Conservation (phyloP, 495 filamentous ascomycete species). For the Tuber indicum region DNA sequence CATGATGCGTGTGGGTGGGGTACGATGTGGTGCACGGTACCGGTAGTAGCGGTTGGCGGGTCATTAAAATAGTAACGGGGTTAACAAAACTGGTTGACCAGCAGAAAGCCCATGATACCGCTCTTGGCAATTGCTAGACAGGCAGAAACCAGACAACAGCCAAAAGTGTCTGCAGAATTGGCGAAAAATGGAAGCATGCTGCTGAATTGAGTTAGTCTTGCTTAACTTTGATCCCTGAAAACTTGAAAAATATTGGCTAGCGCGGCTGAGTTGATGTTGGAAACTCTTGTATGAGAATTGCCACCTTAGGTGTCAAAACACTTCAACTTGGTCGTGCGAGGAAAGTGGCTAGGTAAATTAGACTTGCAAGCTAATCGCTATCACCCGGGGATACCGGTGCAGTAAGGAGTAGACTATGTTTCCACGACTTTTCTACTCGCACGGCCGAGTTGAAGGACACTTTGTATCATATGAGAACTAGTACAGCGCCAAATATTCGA, state of each 20-base stretch:
- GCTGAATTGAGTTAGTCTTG: neutral
- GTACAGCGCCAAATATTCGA: neutral
- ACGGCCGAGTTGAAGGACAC: neutral
- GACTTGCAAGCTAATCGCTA: too few relatives aligned
- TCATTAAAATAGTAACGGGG: slow-evolving; percentile 1
- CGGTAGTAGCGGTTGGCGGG: neutral
- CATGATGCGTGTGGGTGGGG: neutral
- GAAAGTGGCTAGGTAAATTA: neutral
- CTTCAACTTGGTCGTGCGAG: neutral
- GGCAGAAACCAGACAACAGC: neutral
- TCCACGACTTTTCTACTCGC: neutral
- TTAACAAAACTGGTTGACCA: neutral
- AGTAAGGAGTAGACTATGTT: neutral
- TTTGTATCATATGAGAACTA: neutral
- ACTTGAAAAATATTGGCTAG: neutral
- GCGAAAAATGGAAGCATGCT: neutral
- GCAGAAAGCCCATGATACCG: neutral
- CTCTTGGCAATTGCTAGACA: neutral
- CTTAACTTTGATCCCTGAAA: neutral
- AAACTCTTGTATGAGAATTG: neutral
- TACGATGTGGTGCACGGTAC: neutral
- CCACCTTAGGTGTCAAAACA: neutral
- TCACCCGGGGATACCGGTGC: too few relatives aligned
- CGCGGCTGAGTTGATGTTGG: neutral
- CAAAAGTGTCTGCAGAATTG: neutral